Percentiles rank a stretch among this genome's conserved stretches.
Conservation (phyloP, 2,329 filamentous ascomycete species). For the Immersiporthe knoxdaviesiana region DNA sequence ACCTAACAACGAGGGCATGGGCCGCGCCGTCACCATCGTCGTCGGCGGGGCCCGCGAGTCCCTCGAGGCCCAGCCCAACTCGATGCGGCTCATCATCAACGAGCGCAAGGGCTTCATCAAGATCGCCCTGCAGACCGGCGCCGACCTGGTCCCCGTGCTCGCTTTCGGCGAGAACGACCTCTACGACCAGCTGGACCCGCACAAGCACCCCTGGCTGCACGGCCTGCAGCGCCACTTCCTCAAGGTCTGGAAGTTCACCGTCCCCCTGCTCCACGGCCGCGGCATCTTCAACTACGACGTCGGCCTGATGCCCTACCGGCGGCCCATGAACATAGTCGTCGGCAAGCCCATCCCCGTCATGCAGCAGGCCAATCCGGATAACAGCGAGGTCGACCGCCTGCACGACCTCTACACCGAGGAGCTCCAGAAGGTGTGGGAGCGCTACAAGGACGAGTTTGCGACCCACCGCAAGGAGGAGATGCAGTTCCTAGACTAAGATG, state of each 20-base stretch:
- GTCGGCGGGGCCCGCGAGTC: constrained; percentile 91
- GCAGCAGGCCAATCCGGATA: constrained; percentile 65
- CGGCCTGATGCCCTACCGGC: constrained; percentile 90
- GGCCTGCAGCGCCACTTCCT: constrained; percentile 83
- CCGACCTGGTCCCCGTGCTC: constrained; percentile 89
- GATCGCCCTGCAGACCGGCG: constrained; percentile 87
- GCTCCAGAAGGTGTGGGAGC: constrained; percentile 72
- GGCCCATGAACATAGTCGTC: constrained; percentile 86
- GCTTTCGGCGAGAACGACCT: constrained; percentile 95
- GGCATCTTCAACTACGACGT: constrained; percentile 98
- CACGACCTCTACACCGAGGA: constrained; percentile 80
- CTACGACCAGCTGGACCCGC: constrained; percentile 84
- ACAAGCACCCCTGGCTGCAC: constrained; percentile 78
- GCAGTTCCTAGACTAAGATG: constrained; percentile 64
- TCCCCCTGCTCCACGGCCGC: constrained; percentile 86
- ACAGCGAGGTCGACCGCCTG: constrained; percentile 77
- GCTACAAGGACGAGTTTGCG: constrained; percentile 78
- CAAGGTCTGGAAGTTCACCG: constrained; percentile 85
- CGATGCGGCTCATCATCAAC: constrained; percentile 76
- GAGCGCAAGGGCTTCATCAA: constrained; percentile 92
- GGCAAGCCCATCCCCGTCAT: constrained; percentile 77
- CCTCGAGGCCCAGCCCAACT: constrained; percentile 81
- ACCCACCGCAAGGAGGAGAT: constrained; percentile 65
- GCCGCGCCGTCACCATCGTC: constrained; percentile 95
- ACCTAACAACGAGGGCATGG: constrained; percentile 78